Evolutionary conservation across 176 grass and related monocot genomes (phyloP).

Genomic region (Carex parvula): DNA sequence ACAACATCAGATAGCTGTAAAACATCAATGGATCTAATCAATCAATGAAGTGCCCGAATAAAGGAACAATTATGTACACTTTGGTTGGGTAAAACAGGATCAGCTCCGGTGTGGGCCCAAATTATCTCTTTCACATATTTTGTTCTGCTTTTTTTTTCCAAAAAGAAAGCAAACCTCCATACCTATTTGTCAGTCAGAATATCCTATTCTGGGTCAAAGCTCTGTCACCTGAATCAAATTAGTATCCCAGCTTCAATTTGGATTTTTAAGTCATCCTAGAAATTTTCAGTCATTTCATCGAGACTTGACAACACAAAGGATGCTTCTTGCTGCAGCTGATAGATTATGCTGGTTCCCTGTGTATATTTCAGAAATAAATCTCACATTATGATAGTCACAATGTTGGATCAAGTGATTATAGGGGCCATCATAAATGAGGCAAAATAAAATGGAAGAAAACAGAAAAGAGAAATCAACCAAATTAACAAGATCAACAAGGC

Average conservation of each 20-base stretch:
- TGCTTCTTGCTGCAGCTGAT: background rate
- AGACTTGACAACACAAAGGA: background rate
- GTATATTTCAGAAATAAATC: constrained; percentile 7
- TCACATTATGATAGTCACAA: background rate
- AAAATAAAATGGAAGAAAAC: background rate
- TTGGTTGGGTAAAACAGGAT: background rate
- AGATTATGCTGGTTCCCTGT: background rate
- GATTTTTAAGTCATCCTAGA: background rate
- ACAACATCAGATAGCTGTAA: background rate
- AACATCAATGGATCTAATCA: background rate
- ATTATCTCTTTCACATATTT: background rate
- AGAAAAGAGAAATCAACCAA: background rate
- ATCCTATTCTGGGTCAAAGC: constrained; percentile 2
- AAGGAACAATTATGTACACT: background rate
- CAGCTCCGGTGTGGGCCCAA: background rate
- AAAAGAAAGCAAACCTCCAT: background rate
- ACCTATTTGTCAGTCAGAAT: background rate
- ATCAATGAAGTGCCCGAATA: background rate
- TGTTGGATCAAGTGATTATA: background rate
- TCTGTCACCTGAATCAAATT: background rate
- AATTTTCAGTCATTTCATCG: background rate
- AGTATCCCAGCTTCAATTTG: background rate
- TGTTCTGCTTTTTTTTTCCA: background rate
- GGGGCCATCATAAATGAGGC: background rate
- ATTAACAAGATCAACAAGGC: background rate